Evolutionary conservation across 768 basidiomycete genomes (phyloP), one percentile per base, ranked within the genome.

Genomic region (Gautieria morchelliformis): DNA sequence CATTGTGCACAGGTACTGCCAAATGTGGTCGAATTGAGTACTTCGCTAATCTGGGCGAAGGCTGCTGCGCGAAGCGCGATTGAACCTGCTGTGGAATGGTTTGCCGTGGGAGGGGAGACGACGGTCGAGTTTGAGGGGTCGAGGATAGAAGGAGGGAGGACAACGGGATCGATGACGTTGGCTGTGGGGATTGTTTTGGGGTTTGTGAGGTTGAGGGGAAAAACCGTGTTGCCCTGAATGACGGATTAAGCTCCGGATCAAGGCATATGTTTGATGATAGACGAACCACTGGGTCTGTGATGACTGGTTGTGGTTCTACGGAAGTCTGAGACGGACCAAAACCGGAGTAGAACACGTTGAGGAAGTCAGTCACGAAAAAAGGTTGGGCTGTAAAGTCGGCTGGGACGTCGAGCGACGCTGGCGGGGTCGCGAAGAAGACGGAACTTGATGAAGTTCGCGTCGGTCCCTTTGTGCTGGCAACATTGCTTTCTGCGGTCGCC

Each of bases 111-210:
- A 11, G 51, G 37, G 7, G 11, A 17, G 33, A 52, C 53, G 17
- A 46, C 30, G 39, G 52, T 22, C 14, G 52, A 42, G 58, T 39
- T 27, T 50, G 32, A 12, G 20, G 22, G 47, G 22, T 46, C 45
- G 37, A 60, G 40, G 22, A 58, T 24, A 14, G 59, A 60, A 17
- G 59, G 59, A 8, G 59, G 56, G 30, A 60, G 50, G 19, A 58
- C 59, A 24, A 57, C 55, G 14, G 56, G 58, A 32, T 60, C 59
- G 8, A 41, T 41, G 46, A 60, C n/a, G 45, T 58, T 52, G n/a
- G 55, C 59, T 3, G 55, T 57, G 30, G 59, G 59, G 8, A 60
- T 58, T 5, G 59, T 60, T 15, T 58, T 53, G 39, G 59, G 56
- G 37, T 60, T 50, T 17, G 59, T 60, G n/a, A 60, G 40, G 46